A percentile compares a stretch with the other conserved stretches of the same genome.
Evolutionary conservation across 768 basidiomycete genomes (phyloP).

Genomic region (Pleurotus sapidus): DNA sequence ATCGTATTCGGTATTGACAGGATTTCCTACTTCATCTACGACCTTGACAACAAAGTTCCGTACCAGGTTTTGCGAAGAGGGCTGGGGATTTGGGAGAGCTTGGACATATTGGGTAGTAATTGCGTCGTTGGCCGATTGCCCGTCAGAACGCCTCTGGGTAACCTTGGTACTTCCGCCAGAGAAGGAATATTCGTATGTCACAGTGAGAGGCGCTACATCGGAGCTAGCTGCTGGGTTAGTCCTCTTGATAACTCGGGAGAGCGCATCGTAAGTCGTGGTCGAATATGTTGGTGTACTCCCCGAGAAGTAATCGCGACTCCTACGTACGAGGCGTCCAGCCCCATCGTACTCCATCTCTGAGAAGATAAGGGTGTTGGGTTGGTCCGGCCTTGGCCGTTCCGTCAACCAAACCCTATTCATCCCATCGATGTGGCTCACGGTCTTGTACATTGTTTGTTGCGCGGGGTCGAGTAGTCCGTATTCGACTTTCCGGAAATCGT

Average conservation of each 20-base stretch:
- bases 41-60: not conserved
- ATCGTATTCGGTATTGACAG: not conserved
- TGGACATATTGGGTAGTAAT: not conserved
- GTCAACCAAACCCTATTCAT: not conserved
- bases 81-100: conserved; percentile 3
- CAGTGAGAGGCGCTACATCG: not conserved
- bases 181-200: not conserved
- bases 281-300: not conserved
- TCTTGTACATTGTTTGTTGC: not conserved
- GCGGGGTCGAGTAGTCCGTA: not conserved
- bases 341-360: conserved; percentile 4
- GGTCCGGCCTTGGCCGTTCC: not conserved
- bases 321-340: not conserved
- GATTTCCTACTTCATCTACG: not conserved
- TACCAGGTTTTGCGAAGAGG: not conserved
- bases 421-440: conserved; percentile 4
- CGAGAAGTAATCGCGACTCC: conserved; percentile 1
- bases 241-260: conserved; percentile 1
- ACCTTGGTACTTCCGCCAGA: not conserved
- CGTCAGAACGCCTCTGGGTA: not conserved
- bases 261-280: not conserved
- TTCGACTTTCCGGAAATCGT: not conserved
- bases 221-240: not conserved
- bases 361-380: not conserved
- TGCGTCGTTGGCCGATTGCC: not conserved